Evolutionary conservation across 2,329 filamentous ascomycete species (phyloP).

Genomic region (Exserohilum turcica): DNA sequence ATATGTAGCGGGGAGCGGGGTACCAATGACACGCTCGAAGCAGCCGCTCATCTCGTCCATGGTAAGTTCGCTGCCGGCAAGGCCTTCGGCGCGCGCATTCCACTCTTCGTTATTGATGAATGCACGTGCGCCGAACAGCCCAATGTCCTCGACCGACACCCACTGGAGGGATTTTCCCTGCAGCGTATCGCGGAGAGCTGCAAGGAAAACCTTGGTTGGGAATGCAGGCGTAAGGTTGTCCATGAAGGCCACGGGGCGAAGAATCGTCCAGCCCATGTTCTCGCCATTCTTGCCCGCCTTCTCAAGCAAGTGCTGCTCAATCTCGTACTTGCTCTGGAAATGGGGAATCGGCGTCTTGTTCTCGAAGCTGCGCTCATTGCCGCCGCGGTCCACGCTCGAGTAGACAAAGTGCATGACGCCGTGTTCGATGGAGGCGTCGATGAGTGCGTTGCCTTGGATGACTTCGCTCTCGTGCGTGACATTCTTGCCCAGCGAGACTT

Average conservation of each 20-base stretch:
- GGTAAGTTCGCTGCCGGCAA: constrained; percentile 60
- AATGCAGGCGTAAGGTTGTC: constrained; percentile 61
- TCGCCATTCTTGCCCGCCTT: constrained; percentile 49
- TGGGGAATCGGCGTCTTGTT: constrained; percentile 60
- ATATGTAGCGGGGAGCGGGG: constrained; percentile 52
- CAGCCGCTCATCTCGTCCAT: constrained; percentile 52
- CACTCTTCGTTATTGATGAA: constrained; percentile 55
- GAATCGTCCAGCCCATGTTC: constrained; percentile 64
- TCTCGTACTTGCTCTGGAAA: constrained; percentile 65
- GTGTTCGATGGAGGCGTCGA: constrained; percentile 62
- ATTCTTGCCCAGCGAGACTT: constrained; percentile 54
- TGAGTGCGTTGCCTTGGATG: constrained; percentile 62
- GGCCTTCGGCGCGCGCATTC: constrained; percentile 52
- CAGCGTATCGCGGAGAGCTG: constrained; percentile 51
- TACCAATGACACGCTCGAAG: constrained; percentile 55
- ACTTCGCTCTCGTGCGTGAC: constrained; percentile 55
- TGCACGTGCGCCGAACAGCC: constrained; percentile 56
- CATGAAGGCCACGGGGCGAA: constrained; percentile 67
- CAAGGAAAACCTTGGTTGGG: constrained; percentile 55
- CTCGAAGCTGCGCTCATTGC: constrained; percentile 57
- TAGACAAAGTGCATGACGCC: constrained; percentile 67
- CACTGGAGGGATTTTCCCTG: constrained; percentile 51
- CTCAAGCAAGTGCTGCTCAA: constrained; percentile 65
- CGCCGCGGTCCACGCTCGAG: constrained; percentile 67
- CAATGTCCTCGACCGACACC: constrained; percentile 56